These are phyloP conservation scores for Lentinus polychrous DNA, from an alignment of 1,284 basidiomycete species.

Conservation along the genomic window DNA sequence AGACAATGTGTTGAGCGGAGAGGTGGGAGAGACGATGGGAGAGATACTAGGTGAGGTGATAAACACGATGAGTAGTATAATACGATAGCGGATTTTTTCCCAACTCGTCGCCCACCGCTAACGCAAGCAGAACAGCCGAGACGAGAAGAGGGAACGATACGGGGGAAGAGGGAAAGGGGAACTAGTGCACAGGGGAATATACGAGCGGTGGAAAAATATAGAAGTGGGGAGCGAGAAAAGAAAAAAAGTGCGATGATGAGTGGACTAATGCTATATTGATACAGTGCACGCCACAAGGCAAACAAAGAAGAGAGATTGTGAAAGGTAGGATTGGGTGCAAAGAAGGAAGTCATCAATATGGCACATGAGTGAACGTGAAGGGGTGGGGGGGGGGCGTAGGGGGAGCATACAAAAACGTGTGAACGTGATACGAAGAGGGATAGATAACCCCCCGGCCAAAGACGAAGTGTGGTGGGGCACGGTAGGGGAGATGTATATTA, in stretches of 20 bases:
- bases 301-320: conserved; percentile 11
- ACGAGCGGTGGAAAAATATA: no score
- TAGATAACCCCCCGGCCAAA: conserved; percentile 15
- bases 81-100: no score
- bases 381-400: conserved; percentile 4
- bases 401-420: conserved; percentile 2
- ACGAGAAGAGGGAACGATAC: not conserved
- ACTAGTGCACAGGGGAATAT: no score
- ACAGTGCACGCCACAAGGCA: conserved; percentile 25
- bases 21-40: no score
- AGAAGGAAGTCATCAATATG: conserved; percentile 8
- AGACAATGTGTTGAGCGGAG: no score
- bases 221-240: not conserved
- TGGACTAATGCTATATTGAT: conserved; percentile 25
- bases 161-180: not conserved
- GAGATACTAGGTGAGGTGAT: no score
- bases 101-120: no score
- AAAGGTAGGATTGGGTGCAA: conserved; percentile 9
- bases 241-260: conserved; percentile 15
- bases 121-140: not conserved
- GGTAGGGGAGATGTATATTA: conserved; percentile 15
- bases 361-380: conserved; percentile 11
- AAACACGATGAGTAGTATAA: no score
- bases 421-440: not conserved
- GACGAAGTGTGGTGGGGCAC: conserved; percentile 12